Conservation (phyloP, 2,329 filamentous ascomycete genomes). For the Ambrosiella beaveri region DNA sequence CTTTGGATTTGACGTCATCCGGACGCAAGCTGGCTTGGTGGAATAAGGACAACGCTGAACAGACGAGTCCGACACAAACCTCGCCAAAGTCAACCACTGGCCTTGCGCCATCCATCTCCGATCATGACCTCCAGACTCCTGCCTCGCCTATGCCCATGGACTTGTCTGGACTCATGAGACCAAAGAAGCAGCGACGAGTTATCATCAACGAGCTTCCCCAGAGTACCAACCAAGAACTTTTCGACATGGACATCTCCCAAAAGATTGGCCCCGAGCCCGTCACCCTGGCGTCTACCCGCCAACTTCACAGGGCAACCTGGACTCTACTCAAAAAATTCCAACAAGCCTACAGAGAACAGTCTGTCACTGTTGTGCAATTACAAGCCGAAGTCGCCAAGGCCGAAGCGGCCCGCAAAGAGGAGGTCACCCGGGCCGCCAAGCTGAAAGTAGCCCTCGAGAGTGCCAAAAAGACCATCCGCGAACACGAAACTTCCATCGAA, state of each 20-base stretch:
- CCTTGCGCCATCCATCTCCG: constrained; percentile 18
- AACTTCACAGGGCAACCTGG: constrained; percentile 27
- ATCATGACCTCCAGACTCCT: not conserved
- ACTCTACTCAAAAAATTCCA: constrained; percentile 40
- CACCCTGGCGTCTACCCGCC: constrained; percentile 9
- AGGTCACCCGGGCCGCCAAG: constrained; percentile 32
- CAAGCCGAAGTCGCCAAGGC: constrained; percentile 38
- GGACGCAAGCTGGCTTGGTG: constrained; percentile 9
- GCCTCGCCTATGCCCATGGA: constrained; percentile 31
- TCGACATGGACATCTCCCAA: constrained; percentile 35
- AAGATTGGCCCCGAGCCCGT: constrained; percentile 24
- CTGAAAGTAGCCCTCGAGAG: constrained; percentile 43
- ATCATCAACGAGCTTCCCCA: constrained; percentile 1
- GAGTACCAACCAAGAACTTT: constrained; percentile 33
- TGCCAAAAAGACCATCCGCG: constrained; percentile 35
- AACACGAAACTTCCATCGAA: constrained; percentile 35
- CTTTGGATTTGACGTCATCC: constrained; percentile 7
- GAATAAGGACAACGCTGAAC: constrained; percentile 1
- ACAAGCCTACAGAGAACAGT: constrained; percentile 37
- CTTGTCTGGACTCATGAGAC: constrained; percentile 22
- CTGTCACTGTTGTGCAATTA: constrained; percentile 32
- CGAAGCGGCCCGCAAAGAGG: constrained; percentile 33
- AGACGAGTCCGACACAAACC: constrained; percentile 1
- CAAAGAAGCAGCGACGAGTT: not conserved
- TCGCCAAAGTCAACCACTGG: not conserved